Percentiles rank a stretch among this genome's conserved stretches.
Evolutionary conservation across 257 asterid genomes (phyloP).

Genomic region (Ilex asprella): DNA sequence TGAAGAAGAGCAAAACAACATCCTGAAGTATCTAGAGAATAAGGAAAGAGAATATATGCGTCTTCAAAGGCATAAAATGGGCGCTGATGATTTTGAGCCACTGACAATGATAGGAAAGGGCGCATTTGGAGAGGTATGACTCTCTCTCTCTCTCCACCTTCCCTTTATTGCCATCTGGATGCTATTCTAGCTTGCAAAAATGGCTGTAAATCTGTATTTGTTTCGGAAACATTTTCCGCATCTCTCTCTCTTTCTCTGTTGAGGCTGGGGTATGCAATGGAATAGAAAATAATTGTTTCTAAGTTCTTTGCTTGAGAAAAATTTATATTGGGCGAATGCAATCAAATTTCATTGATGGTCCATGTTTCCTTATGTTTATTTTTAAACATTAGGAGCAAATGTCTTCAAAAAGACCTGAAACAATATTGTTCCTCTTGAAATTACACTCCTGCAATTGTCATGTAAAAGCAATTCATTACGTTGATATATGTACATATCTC

Average conservation of each 20-base stretch:
- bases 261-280: not conserved
- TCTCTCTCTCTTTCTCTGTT: not conserved
- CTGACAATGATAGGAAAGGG: conserved; percentile 96
- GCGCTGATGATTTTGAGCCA: conserved; percentile 94
- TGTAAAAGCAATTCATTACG: too few species aligned
- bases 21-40: conserved; percentile 73
- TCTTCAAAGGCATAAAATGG: conserved; percentile 97
- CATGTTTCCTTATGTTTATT: too few species aligned
- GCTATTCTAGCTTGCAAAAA: not conserved
- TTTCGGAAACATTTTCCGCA: not conserved
- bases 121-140: conserved; percentile 89
- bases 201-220: not conserved
- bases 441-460: too few species aligned
- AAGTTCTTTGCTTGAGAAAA: too few species aligned
- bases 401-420: too few species aligned
- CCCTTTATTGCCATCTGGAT: not conserved
- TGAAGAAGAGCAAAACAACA: conserved; percentile 82
- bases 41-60: conserved; percentile 97
- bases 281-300: not conserved
- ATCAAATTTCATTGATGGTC: too few species aligned
- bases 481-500: too few species aligned
- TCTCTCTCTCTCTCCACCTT: conserved; percentile 5
- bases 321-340: too few species aligned
- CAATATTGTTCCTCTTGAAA: too few species aligned
- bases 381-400: too few species aligned